Percentiles rank a stretch among this genome's conserved stretches.
phyloP scores from a whole-genome alignment of 2,329 filamentous ascomycete genomes.

The Aureobasidium sp. region DNA sequence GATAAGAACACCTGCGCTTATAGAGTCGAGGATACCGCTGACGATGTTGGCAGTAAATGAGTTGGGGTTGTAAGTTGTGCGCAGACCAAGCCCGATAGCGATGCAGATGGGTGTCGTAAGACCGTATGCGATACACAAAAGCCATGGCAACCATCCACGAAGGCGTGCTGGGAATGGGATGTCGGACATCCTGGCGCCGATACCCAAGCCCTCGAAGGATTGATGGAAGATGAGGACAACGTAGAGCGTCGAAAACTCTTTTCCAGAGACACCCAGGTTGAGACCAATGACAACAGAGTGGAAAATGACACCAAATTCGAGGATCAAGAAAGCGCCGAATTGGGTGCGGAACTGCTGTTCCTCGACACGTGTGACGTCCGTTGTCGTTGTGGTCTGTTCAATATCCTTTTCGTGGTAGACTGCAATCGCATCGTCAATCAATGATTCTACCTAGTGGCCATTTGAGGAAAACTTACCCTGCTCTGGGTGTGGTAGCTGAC shows the following conservation, averaged over 20 bases:
- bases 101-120: conserved; percentile 79
- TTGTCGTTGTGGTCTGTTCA: neutral
- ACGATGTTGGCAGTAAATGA: conserved; percentile 48
- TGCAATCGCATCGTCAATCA: neutral
- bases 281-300: conserved; percentile 37
- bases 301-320: conserved; percentile 93
- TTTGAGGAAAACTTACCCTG: neutral
- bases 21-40: conserved; percentile 82
- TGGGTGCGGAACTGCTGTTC: conserved; percentile 37
- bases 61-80: conserved; percentile 46
- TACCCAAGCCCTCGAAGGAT: conserved; percentile 83
- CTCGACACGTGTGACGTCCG: neutral
- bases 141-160: conserved; percentile 59
- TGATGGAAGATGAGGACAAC: conserved; percentile 79
- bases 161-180: conserved; percentile 59
- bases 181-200: conserved; percentile 75
- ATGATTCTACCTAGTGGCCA: neutral
- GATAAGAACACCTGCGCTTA: conserved; percentile 49
- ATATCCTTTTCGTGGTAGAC: neutral
- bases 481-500: neutral
- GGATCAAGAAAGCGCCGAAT: conserved; percentile 79
- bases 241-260: conserved; percentile 53
- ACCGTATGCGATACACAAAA: conserved; percentile 64
- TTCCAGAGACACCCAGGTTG: conserved; percentile 44
- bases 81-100: conserved; percentile 71